Base-by-base conservation (phyloP, 371 early-diverging fungal species). In the Apophysomyces variabilis region DNA sequence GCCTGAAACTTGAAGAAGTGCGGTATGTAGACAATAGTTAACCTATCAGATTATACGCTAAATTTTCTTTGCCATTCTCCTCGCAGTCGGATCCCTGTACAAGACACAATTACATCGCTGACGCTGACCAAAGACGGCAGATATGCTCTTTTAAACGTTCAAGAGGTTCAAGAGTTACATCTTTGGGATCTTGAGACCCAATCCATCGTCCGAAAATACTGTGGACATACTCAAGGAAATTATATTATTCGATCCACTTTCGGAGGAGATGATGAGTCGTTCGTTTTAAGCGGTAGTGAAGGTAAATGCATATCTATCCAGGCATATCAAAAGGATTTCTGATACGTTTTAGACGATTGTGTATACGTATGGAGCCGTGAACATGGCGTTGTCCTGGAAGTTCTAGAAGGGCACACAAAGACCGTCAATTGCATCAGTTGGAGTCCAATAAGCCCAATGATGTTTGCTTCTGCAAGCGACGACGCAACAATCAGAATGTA, bases 341-440 rank as follows among this genome's bases (percentile, higher is more conserved):
- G 26, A 50, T 36, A 4, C 38, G 13, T 2, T 8, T 41, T 38
- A 90, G 96, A 97, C 70, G 80, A 85, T 13, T 78, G 84, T 46
- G 84, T 97, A 4, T 93, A 94, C 78, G 89, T 98, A 13, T 98
- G 98, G 98, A 92, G 92, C 75, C 85, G 95, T 18, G 92, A 95
- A 26, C 85, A 89, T 37, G 92, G 89, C 7, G 77, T 72, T 1
- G 66, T 94, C 43, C 76, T 97, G 58, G 93, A 93, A 62, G 86
- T 80, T 5, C 84, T 98, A 16, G 76, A 82, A 35, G 97, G 97
- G 0, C 98, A 98, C 67, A 73, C 83, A n/a, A 84, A 82, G 58
- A 84, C 90, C 12, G 96, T 98, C 36, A 97, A 95, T 61, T 87
- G 89, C 59, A 92, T 96, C 4, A 77, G 89, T 32, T 96, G 97